Base-by-base conservation (phyloP, 2,329 filamentous ascomycete species). In the Graphium sp. region DNA sequence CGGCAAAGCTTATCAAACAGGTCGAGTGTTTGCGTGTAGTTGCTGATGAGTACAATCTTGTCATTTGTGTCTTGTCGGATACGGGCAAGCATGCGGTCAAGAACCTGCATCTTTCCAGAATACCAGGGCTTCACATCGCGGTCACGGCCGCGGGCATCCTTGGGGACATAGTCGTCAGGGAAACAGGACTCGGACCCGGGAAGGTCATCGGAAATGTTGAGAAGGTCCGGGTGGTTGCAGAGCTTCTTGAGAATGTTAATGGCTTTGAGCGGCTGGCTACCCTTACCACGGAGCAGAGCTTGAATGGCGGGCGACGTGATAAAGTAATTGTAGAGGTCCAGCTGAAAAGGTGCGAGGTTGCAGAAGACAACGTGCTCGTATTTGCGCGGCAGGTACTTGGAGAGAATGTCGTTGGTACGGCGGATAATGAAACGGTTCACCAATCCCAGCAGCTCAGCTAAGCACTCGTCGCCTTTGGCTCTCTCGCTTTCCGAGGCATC, bases 291-390 rank as follows among this genome's bases (percentile, higher is more conserved):
- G 20, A 98, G 66, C 24, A 98, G 60, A 30, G 80, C 84, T 47
- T 91, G 84, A 43, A 98, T 95, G 35, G 92, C 82, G 0, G 89
- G 87, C 34, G 85, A 94, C 28, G 79, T 82, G 50, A 98, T 85
- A 51, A 98, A 98, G 51, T 94, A 82, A 44, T 93, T 93, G 60
- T 98, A 98, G 2, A 98, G 60, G 39, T 82, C 81, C 31, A 84
- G 66, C 50, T 98, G 89, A 55, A 98, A 95, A 0, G 81, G 80
- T 11, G 89, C 79, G 25, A 93, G 65, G 41, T 87, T 87, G 62
- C 89, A 98, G 55, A 98, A 98, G 1, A 98, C 89, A 18, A 98
- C 89, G 48, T 98, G 89, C 52, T 98, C 89, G 52, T 98, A 98
- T 58, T 98, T 98, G 58, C 95, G 75, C 0, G 89, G 89, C 34